Percentiles rank a stretch among this genome's conserved stretches.
Evolutionary conservation across 2,329 filamentous ascomycete species (phyloP).

Genomic region (Trematosphaeria pertusa): DNA sequence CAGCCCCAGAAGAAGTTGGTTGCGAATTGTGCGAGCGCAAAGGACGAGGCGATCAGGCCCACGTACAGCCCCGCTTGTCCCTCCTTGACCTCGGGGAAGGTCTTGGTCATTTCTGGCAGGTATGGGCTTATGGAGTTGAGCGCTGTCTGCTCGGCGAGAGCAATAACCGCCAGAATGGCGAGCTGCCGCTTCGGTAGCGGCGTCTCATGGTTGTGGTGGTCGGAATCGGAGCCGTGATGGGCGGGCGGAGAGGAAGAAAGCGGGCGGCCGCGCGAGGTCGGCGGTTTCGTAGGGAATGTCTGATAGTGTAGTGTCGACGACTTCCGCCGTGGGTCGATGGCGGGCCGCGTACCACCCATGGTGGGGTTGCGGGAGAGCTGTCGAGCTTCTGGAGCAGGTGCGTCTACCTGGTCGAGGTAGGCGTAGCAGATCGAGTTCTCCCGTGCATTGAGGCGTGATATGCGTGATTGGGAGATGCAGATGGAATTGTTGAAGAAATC

Average conservation of each 20-base stretch:
- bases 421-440: background rate
- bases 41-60: constrained; percentile 86
- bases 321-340: constrained; percentile 50
- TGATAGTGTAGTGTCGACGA: constrained; percentile 74
- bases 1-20: constrained; percentile 95
- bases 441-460: background rate
- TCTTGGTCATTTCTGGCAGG: constrained; percentile 87
- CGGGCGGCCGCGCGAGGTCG: constrained; percentile 67
- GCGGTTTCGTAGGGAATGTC: constrained; percentile 79
- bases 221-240: constrained; percentile 42
- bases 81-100: constrained; percentile 79
- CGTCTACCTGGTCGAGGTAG: constrained; percentile 30
- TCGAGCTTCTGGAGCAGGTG: constrained; percentile 11
- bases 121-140: constrained; percentile 97
- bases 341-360: constrained; percentile 44
- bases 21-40: constrained; percentile 88
- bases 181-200: constrained; percentile 86
- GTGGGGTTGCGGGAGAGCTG: constrained; percentile 20
- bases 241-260: constrained; percentile 42
- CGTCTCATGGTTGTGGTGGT: constrained; percentile 61
- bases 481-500: constrained; percentile 7
- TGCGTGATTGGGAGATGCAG: too few species aligned
- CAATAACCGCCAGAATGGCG: constrained; percentile 82
- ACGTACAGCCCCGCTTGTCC: constrained; percentile 84
- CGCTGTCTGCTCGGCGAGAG: constrained; percentile 92